A percentile compares a stretch with the other conserved stretches of the same genome.
These are phyloP conservation scores for Colletotrichum nymphaeae DNA, from an alignment of 2,329 filamentous ascomycete species.

Conservation along the genomic window DNA sequence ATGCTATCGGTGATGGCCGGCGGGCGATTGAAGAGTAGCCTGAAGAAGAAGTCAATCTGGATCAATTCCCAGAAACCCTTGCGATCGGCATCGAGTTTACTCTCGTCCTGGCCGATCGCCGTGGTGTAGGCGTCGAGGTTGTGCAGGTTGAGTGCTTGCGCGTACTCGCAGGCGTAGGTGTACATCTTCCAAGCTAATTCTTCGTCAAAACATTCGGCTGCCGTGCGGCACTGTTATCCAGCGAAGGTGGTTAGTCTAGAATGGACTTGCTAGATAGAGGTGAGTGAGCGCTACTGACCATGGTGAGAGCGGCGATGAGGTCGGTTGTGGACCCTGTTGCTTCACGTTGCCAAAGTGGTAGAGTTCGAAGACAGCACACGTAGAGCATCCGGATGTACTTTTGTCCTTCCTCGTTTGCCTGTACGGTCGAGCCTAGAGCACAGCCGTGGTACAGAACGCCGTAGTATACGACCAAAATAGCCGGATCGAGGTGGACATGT, in stretches of 20 bases:
- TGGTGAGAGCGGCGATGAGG: constrained; percentile 43
- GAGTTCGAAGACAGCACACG: constrained; percentile 43
- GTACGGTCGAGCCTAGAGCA: constrained; percentile 6
- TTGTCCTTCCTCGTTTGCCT: background rate
- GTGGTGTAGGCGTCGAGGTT: constrained; percentile 40
- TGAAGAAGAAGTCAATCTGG: constrained; percentile 46
- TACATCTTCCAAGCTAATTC: constrained; percentile 46
- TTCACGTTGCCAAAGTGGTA: constrained; percentile 45
- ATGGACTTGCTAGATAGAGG: background rate
- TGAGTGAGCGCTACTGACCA: constrained; percentile 35
- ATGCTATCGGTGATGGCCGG: constrained; percentile 41
- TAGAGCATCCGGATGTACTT: constrained; percentile 34
- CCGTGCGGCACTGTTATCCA: constrained; percentile 39
- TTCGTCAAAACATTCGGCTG: constrained; percentile 46
- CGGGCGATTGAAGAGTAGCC: constrained; percentile 45
- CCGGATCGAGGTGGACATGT: constrained; percentile 45
- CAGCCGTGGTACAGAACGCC: constrained; percentile 43
- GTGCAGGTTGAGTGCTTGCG: constrained; percentile 44
- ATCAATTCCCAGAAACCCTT: constrained; percentile 47
- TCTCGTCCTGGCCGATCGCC: background rate
- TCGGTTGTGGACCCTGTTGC: constrained; percentile 45
- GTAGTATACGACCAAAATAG: constrained; percentile 45
- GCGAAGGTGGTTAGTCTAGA: accelerated
- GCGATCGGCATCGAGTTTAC: constrained; percentile 39
- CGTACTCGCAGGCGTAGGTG: constrained; percentile 44